These are phyloP conservation scores for Teratosphaeria nubilosa DNA, from an alignment of 2,329 filamentous ascomycete species.

Conservation along the genomic window DNA sequence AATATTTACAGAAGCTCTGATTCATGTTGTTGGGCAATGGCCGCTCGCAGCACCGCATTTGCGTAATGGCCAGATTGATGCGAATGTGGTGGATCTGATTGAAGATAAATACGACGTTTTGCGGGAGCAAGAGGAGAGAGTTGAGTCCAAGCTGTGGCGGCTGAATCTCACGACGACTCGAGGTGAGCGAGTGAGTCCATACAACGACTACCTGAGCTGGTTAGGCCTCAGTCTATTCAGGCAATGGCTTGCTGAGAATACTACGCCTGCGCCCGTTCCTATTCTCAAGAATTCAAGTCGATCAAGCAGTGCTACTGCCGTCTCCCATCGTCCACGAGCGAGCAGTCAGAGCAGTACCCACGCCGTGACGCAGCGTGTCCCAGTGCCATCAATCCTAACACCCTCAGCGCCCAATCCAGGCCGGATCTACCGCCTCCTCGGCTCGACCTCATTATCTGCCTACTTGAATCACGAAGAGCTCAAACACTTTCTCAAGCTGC, in stretches of 20 bases:
- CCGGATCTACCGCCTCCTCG: slow-evolving; percentile 67
- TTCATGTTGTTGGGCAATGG: slow-evolving; percentile 94
- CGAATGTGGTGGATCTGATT: slow-evolving; percentile 73
- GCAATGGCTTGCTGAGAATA: slow-evolving; percentile 89
- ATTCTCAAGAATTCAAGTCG: slow-evolving; percentile 31
- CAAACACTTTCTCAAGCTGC: slow-evolving; percentile 70
- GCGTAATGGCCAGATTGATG: slow-evolving; percentile 56
- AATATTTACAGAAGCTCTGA: slow-evolving; percentile 66
- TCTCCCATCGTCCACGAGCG: background rate
- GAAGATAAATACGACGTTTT: slow-evolving; percentile 93
- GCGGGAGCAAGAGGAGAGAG: slow-evolving; percentile 66
- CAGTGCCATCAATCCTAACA: slow-evolving; percentile 17
- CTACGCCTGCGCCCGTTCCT: slow-evolving; percentile 56
- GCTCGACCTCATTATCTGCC: slow-evolving; percentile 45
- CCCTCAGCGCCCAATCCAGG: slow-evolving; percentile 43
- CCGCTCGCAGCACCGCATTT: slow-evolving; percentile 69
- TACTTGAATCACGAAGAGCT: slow-evolving; percentile 81
- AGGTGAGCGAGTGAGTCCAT: slow-evolving; percentile 73
- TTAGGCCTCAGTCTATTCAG: slow-evolving; percentile 77
- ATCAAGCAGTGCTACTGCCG: background rate
- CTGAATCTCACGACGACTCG: slow-evolving; percentile 66
- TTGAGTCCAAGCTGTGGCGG: slow-evolving; percentile 74
- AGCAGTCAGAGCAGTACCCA: slow-evolving; percentile 15
- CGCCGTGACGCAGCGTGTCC: slow-evolving; percentile 23
- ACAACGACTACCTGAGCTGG: slow-evolving; percentile 79